Percentiles rank a stretch among this genome's conserved stretches.
These are phyloP conservation scores for Mycena sanguinolenta DNA, from an alignment of 768 basidiomycete species.

Conservation along the genomic window DNA sequence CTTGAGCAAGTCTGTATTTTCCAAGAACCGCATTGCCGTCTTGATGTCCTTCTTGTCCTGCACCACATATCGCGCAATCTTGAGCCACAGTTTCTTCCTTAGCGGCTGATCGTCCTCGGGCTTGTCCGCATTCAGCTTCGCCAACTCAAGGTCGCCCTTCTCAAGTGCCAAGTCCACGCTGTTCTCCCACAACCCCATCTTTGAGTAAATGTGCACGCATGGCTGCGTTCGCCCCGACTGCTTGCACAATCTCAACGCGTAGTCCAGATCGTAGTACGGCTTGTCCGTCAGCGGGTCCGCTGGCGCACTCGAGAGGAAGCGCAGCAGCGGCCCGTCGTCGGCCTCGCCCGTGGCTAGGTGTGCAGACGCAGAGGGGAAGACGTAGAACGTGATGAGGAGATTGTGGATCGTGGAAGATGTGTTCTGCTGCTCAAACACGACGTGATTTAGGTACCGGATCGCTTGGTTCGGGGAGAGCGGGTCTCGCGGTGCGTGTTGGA, in stretches of 20 bases:
- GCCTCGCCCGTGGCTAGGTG: constrained; percentile 27
- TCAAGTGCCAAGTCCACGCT: constrained; percentile 95
- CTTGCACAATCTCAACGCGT: constrained; percentile 93
- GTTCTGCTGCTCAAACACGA: constrained; percentile 85
- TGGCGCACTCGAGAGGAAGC: constrained; percentile 87
- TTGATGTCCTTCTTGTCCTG: constrained; percentile 99
- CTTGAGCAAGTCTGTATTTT: constrained; percentile 94
- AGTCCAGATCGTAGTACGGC: constrained; percentile 97
- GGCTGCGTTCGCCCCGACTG: constrained; percentile 83
- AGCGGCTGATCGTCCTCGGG: constrained; percentile 90
- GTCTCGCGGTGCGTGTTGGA: constrained; percentile 80
- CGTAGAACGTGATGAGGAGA: constrained; percentile 90
- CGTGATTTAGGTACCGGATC: constrained; percentile 88
- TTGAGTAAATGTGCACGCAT: constrained; percentile 96
- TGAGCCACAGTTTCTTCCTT: constrained; percentile 96
- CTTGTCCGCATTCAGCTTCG: constrained; percentile 95
- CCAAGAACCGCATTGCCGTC: constrained; percentile 96
- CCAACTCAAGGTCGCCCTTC: constrained; percentile 95
- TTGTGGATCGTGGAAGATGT: constrained; percentile 93
- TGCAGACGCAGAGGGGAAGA: constrained; percentile 58
- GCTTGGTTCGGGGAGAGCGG: constrained; percentile 86
- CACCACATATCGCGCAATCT: constrained; percentile 98
- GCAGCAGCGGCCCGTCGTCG: constrained; percentile 83
- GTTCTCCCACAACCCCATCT: constrained; percentile 97
- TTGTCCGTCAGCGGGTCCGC: constrained; percentile 84